phyloP scores from a whole-genome alignment of 805 yeast species.

The Lachancea thermotolerans region DNA sequence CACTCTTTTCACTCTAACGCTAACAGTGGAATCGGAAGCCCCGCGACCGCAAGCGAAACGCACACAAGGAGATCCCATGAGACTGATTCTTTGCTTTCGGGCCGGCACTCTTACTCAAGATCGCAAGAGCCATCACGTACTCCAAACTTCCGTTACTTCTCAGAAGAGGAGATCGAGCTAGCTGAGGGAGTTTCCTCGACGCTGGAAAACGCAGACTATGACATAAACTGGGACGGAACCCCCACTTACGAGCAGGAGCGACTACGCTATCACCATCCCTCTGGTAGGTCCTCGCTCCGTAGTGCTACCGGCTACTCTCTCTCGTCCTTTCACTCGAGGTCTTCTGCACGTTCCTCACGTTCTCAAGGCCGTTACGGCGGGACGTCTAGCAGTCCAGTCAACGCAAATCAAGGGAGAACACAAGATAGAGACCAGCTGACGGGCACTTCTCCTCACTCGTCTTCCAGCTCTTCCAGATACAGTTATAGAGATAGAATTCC shows the following conservation, averaged over 20 bases:
- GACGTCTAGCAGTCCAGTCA: not conserved
- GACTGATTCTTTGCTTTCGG: conserved; percentile 30
- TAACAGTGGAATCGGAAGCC: conserved; percentile 15
- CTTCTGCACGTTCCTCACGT: conserved; percentile 10
- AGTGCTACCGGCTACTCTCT: conserved; percentile 11
- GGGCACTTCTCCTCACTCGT: conserved; percentile 26
- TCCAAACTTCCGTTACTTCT: conserved; percentile 70
- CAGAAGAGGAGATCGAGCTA: conserved; percentile 70
- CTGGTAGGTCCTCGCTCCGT: conserved; percentile 22
- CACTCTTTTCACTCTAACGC: conserved; percentile 40
- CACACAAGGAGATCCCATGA: conserved; percentile 29
- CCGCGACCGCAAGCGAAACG: conserved; percentile 20
- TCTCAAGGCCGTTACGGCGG: conserved; percentile 2
- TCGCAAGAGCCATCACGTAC: conserved; percentile 33
- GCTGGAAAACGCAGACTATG: conserved; percentile 63
- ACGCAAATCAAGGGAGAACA: not conserved
- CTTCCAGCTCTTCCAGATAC: conserved; percentile 33
- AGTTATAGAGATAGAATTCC: conserved; percentile 35
- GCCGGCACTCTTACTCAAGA: conserved; percentile 14
- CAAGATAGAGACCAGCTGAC: conserved; percentile 1
- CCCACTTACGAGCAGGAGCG: conserved; percentile 43
- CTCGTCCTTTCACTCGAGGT: conserved; percentile 9
- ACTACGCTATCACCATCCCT: conserved; percentile 27
- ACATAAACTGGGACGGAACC: conserved; percentile 60
- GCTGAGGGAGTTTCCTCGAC: conserved; percentile 84